phyloP scores from a whole-genome alignment of 192 early-diverging fungal species.

The Neocallimastix lanati region DNA sequence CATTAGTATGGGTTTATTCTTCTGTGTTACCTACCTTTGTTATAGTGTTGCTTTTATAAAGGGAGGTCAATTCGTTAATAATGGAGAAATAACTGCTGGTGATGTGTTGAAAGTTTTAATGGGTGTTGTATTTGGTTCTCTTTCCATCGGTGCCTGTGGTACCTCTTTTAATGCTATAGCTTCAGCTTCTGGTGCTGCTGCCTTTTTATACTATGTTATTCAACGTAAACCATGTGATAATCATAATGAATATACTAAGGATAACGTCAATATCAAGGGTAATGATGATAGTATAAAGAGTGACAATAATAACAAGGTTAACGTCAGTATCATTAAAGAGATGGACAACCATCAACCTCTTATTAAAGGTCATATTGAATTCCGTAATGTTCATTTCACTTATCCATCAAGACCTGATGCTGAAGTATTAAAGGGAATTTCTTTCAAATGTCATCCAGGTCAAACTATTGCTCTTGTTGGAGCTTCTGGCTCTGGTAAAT shows the following conservation, averaged over 20 bases:
- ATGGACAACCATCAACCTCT: slow-evolving; percentile 6
- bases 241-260: too few species aligned
- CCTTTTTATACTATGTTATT: slow-evolving; percentile 59
- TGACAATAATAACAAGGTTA: too few species aligned
- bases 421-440: slow-evolving; percentile 51
- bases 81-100: slow-evolving; percentile 15
- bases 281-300: too few species aligned
- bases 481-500: slow-evolving; percentile 68
- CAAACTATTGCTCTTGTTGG: slow-evolving; percentile 77
- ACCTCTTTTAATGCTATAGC: slow-evolving; percentile 56
- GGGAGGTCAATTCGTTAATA: slow-evolving; percentile 26
- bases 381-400: slow-evolving; percentile 55
- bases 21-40: slow-evolving; percentile 4
- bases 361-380: slow-evolving; percentile 43
- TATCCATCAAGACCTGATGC: slow-evolving; percentile 77
- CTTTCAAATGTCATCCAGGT: slow-evolving; percentile 36
- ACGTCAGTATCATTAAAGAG: too few species aligned
- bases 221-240: slow-evolving; percentile 67
- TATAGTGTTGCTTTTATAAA: slow-evolving; percentile 24
- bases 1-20: too few species aligned
- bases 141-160: slow-evolving; percentile 49
- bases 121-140: slow-evolving; percentile 66
- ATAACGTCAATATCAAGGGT: too few species aligned
- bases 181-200: slow-evolving; percentile 64
- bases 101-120: slow-evolving; percentile 71